Evolutionary conservation across 176 grass and related monocot genomes (phyloP).

Genomic region (Zoysia pacifica): DNA sequence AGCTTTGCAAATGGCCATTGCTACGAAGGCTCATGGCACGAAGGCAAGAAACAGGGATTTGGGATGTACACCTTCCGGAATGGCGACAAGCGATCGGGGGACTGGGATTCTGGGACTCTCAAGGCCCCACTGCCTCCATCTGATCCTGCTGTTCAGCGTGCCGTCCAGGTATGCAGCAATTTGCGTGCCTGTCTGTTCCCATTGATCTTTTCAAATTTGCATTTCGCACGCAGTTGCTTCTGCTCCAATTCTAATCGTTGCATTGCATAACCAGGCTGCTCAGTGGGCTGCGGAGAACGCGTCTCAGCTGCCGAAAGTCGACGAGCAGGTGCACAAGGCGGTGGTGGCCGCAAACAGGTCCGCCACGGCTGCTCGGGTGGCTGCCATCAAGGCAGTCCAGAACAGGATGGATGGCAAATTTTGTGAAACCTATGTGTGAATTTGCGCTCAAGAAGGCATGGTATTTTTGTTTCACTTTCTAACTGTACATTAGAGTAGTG

Average conservation of each 20-base stretch:
- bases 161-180: slow-evolving; percentile 51
- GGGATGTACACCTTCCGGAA: slow-evolving; percentile 62
- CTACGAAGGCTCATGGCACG: slow-evolving; percentile 82
- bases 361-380: slow-evolving; percentile 52
- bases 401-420: slow-evolving; percentile 75
- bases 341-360: slow-evolving; percentile 56
- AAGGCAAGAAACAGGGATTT: slow-evolving; percentile 70
- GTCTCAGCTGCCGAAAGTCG: slow-evolving; percentile 35
- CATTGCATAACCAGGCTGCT: slow-evolving; percentile 45
- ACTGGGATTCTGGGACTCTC: slow-evolving; percentile 54
- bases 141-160: slow-evolving; percentile 44
- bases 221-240: slow-evolving; percentile 20
- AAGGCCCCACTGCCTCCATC: slow-evolving; percentile 36
- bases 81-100: slow-evolving; percentile 51
- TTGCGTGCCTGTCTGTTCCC: background rate
- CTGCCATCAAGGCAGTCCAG: slow-evolving; percentile 69
- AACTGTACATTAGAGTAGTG: slow-evolving; percentile 69
- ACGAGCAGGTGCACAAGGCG: slow-evolving; percentile 62
- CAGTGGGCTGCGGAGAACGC: slow-evolving; percentile 44
- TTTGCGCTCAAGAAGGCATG: slow-evolving; percentile 31
- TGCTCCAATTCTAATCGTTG: slow-evolving; percentile 29
- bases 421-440: slow-evolving; percentile 63
- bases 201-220: background rate
- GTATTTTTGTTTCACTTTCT: slow-evolving; percentile 28
- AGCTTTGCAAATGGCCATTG: slow-evolving; percentile 62